These are phyloP conservation scores for Trichosphaerium sp. DNA, from an alignment of 78 protist species.

Conservation along the genomic window DNA sequence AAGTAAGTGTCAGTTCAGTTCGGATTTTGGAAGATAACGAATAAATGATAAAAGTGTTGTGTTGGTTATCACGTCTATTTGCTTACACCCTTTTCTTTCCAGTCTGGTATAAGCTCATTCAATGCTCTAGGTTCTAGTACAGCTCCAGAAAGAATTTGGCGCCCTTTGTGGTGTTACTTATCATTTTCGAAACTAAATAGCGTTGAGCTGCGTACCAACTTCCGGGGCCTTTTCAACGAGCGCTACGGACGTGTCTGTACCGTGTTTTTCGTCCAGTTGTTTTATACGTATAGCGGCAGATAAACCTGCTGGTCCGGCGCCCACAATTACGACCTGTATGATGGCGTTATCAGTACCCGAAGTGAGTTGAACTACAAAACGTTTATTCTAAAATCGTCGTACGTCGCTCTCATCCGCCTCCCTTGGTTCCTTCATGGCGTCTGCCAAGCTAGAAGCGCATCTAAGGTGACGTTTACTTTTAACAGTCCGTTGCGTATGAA, in stretches of 20 bases:
- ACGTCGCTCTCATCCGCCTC: too few relatives aligned
- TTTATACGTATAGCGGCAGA: conserved; percentile 89
- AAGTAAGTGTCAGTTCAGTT: background rate
- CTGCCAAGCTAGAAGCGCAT: too few relatives aligned
- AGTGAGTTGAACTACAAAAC: too few relatives aligned
- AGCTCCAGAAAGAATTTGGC: conserved; percentile 91
- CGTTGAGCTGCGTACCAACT: conserved; percentile 26
- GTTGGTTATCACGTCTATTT: background rate
- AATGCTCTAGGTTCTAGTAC: conserved; percentile 87
- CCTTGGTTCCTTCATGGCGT: too few relatives aligned
- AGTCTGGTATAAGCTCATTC: conserved; percentile 88
- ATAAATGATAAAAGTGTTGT: background rate
- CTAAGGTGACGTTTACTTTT: too few relatives aligned
- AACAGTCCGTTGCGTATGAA: too few relatives aligned
- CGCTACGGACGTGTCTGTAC: conserved; percentile 19
- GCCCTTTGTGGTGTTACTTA: background rate
- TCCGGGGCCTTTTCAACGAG: conserved; percentile 87
- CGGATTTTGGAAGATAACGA: background rate
- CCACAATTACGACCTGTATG: conserved; percentile 92
- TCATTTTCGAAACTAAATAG: background rate
- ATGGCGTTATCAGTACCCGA: too few relatives aligned
- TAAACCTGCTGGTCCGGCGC: conserved; percentile 98
- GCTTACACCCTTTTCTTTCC: conserved; percentile 71
- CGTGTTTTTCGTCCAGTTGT: conserved; percentile 62
- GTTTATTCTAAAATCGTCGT: too few relatives aligned